phyloP scores from a whole-genome alignment of 106 monocot species.

The Xerophyta viscosa region DNA sequence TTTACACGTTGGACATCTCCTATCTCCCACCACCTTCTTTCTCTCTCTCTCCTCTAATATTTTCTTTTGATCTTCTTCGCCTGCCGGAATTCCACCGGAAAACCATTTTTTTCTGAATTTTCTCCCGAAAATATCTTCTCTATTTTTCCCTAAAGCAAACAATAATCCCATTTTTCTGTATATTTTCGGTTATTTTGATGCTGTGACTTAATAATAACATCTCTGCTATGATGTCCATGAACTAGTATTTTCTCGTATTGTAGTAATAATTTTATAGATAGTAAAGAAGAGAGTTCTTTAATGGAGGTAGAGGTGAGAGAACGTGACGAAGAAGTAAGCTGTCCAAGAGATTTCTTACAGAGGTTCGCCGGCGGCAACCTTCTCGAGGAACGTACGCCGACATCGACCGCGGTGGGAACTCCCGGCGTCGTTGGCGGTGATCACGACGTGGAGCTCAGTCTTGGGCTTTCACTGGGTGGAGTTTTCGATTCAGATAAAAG shows the following conservation, averaged over 20 bases:
- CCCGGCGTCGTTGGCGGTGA: constrained; percentile 16
- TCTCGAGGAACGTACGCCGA: constrained; percentile 6
- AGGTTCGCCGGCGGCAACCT: constrained; percentile 19
- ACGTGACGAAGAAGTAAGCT: constrained; percentile 2
- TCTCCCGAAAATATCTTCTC: no score
- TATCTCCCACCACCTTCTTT: neutral
- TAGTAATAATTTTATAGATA: neutral
- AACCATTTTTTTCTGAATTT: neutral
- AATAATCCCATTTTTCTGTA: neutral
- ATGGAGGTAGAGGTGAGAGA: constrained; percentile 7
- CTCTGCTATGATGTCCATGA: no score
- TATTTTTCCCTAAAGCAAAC: neutral
- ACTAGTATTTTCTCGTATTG: neutral
- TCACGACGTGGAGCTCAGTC: constrained; percentile 50
- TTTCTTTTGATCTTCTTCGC: neutral
- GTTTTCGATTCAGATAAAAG: constrained; percentile 23
- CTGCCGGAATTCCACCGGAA: neutral
- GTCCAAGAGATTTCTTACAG: constrained; percentile 39
- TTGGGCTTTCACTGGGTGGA: constrained; percentile 58
- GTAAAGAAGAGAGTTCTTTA: neutral
- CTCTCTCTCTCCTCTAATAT: neutral
- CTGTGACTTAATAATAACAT: no score
- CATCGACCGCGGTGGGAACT: constrained; percentile 4
- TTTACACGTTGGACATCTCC: neutral
- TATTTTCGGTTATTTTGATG: no score